These are phyloP conservation scores for Coemansia sp. DNA, from an alignment of 192 early-diverging fungal genomes.

Conservation along the genomic window DNA sequence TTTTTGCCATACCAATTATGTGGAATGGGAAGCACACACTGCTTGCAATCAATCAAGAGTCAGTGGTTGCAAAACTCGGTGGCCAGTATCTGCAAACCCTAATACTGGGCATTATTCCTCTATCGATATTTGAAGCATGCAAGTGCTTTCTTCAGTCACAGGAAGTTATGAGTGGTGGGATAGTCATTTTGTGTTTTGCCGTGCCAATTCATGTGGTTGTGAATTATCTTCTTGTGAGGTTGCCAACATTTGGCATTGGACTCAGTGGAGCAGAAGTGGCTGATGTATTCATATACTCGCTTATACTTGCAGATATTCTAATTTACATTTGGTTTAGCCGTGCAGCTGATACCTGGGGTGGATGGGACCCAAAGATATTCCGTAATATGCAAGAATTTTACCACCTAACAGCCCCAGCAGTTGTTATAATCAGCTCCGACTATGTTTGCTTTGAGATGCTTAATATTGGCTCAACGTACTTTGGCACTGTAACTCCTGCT, in stretches of 20 bases:
- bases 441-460: slow-evolving; percentile 80
- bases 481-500: slow-evolving; percentile 61
- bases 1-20: slow-evolving; percentile 12
- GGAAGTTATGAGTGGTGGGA: slow-evolving; percentile 78
- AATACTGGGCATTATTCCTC: slow-evolving; percentile 71
- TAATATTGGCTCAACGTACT: slow-evolving; percentile 67
- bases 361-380: slow-evolving; percentile 70
- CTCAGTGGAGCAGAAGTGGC: slow-evolving; percentile 82
- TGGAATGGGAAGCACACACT: slow-evolving; percentile 58
- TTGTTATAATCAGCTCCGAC: slow-evolving; percentile 77
- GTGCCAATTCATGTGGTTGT: slow-evolving; percentile 73
- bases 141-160: slow-evolving; percentile 85
- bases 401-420: slow-evolving; percentile 72
- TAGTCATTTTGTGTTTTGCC: slow-evolving; percentile 66
- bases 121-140: slow-evolving; percentile 76
- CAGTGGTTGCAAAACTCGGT: slow-evolving; percentile 58
- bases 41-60: slow-evolving; percentile 63
- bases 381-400: slow-evolving; percentile 61
- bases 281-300: slow-evolving; percentile 68
- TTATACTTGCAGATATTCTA: slow-evolving; percentile 67
- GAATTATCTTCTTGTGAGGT: slow-evolving; percentile 78
- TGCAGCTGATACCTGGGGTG: slow-evolving; percentile 77
- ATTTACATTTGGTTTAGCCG: slow-evolving; percentile 60
- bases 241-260: slow-evolving; percentile 63
- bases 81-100: slow-evolving; percentile 65